Evolutionary conservation across 2,329 filamentous ascomycete species (phyloP).

Genomic region (Ceratocystis alfenasii): DNA sequence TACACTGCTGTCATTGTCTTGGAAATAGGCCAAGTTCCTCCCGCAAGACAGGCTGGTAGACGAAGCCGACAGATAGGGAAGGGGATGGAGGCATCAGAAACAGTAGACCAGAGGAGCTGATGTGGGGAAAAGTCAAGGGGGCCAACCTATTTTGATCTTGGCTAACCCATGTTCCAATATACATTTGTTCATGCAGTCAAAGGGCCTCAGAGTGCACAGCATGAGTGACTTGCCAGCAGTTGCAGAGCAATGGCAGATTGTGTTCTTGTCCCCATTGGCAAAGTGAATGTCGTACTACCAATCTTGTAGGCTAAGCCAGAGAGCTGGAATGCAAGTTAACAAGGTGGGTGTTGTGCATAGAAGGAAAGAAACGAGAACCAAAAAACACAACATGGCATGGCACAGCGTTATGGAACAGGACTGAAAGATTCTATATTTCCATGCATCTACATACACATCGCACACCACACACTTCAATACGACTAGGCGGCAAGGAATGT

Average conservation of each 20-base stretch:
- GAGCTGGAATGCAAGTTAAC: background rate
- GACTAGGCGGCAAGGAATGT: no score
- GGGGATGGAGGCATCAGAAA: background rate
- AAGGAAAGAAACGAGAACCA: background rate
- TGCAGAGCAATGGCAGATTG: background rate
- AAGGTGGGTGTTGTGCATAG: background rate
- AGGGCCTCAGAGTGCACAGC: constrained; percentile 9
- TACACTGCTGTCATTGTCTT: no score
- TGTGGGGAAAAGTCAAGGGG: background rate
- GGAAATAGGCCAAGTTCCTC: no score
- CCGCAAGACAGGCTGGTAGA: background rate
- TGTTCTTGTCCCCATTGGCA: background rate
- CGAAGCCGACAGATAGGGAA: no score
- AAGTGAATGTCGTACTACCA: no score
- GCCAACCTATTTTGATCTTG: background rate
- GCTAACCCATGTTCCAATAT: no score
- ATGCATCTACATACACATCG: no score
- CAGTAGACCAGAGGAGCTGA: background rate
- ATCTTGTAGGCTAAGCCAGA: background rate
- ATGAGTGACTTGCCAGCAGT: background rate
- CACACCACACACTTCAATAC: no score
- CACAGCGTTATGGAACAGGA: no score
- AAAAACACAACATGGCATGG: no score
- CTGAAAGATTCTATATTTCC: no score
- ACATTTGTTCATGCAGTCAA: no score